Evolutionary conservation across 306 rosid species (phyloP).

Genomic region (Cyamopsis tetragonoloba): DNA sequence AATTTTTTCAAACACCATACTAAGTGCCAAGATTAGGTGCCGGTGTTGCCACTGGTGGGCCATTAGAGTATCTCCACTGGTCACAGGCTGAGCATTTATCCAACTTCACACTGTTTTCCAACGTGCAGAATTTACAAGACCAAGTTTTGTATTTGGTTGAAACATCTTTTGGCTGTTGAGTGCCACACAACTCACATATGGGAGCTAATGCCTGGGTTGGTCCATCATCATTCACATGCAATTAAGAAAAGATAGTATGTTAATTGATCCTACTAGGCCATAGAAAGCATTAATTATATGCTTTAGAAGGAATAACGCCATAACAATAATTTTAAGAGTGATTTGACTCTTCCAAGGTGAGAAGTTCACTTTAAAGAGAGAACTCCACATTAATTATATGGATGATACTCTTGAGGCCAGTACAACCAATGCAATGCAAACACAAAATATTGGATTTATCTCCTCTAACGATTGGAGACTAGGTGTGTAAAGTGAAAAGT

Average conservation of each 20-base stretch:
- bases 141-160: slow-evolving; percentile 42
- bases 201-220: slow-evolving; percentile 67
- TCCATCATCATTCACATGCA: slow-evolving; percentile 37
- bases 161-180: slow-evolving; percentile 57
- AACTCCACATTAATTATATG: not conserved
- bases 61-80: slow-evolving; percentile 79
- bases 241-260: slow-evolving; percentile 19
- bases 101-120: slow-evolving; percentile 66
- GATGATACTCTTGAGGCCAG: too few relatives aligned
- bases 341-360: not conserved
- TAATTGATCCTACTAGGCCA: not conserved
- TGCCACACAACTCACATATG: slow-evolving; percentile 66
- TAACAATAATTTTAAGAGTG: not conserved
- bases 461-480: too few relatives aligned
- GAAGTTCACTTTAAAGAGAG: not conserved
- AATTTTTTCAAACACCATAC: too few relatives aligned
- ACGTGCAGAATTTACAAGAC: slow-evolving; percentile 71
- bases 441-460: too few relatives aligned
- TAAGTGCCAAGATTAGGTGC: slow-evolving; percentile 29
- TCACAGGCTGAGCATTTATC: slow-evolving; percentile 64
- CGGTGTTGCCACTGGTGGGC: slow-evolving; percentile 38
- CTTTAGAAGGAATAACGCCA: not conserved
- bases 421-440: too few relatives aligned
- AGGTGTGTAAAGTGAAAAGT: too few relatives aligned
- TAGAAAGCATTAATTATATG: not conserved